Conservation (phyloP, 2,329 filamentous ascomycete genomes). For the Talaromyces pinophilus region DNA sequence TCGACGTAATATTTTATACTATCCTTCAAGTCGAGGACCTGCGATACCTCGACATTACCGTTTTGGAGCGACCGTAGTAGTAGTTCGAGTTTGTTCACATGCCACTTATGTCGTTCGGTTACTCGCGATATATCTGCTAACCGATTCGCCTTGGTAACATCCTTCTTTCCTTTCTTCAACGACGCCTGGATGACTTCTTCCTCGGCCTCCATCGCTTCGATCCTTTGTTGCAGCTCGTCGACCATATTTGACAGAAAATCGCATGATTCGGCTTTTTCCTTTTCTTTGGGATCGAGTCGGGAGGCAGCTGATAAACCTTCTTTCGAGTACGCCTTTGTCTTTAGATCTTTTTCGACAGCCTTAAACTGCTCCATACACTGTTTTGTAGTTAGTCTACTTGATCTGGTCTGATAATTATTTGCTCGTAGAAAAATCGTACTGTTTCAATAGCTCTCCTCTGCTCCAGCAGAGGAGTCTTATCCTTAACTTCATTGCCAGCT, state of each 20-base stretch:
- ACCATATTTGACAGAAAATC: slow-evolving; percentile 86
- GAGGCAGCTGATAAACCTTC: slow-evolving; percentile 89
- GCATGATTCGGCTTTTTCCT: slow-evolving; percentile 84
- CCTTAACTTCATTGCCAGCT: slow-evolving; percentile 97
- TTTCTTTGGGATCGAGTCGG: slow-evolving; percentile 95
- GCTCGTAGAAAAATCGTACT: slow-evolving; percentile 52
- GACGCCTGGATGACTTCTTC: slow-evolving; percentile 81
- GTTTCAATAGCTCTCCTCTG: slow-evolving; percentile 96
- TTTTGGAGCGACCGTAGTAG: slow-evolving; percentile 90
- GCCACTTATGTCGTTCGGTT: slow-evolving; percentile 95
- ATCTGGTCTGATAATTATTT: slow-evolving; percentile 3
- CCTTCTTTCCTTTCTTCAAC: slow-evolving; percentile 93
- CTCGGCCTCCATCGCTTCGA: slow-evolving; percentile 90
- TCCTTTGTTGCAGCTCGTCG: slow-evolving; percentile 89
- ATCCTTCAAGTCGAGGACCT: slow-evolving; percentile 86
- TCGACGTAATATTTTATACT: slow-evolving; percentile 94
- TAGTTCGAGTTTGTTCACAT: slow-evolving; percentile 88
- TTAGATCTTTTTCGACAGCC: slow-evolving; percentile 99
- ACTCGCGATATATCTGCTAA: slow-evolving; percentile 80
- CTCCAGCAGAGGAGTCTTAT: slow-evolving; percentile 92
- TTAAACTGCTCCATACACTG: slow-evolving; percentile 95
- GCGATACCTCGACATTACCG: slow-evolving; percentile 80
- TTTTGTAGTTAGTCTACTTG: slow-evolving; percentile 31
- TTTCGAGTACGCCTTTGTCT: slow-evolving; percentile 99
- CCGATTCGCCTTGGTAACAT: slow-evolving; percentile 77